Conservation (phyloP, 345 rosid species). For the Physaria fendleri region DNA sequence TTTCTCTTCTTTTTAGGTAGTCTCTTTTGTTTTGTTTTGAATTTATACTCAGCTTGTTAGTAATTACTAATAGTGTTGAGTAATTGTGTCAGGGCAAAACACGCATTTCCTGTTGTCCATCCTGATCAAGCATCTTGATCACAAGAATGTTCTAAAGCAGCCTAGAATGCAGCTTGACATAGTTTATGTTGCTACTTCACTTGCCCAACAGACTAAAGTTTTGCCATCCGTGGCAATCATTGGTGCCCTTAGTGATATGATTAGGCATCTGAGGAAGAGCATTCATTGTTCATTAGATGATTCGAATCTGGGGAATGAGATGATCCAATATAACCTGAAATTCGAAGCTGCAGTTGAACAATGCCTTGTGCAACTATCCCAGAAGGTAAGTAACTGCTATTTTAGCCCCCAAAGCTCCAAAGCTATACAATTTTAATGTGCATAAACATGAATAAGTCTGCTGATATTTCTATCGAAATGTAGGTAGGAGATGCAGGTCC, state of each 20-base stretch:
- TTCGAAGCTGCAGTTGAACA: slow-evolving; percentile 57
- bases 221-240: slow-evolving; percentile 52
- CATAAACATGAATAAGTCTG: not conserved
- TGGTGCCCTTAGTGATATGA: slow-evolving; percentile 70
- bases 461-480: slow-evolving; percentile 21
- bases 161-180: slow-evolving; percentile 64
- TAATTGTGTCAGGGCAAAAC: slow-evolving; percentile 45
- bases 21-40: slow-evolving; percentile 40
- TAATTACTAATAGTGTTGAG: not conserved
- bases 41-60: not conserved
- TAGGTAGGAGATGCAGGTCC: slow-evolving; percentile 86
- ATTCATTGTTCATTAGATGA: slow-evolving; percentile 67
- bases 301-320: slow-evolving; percentile 51
- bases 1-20: slow-evolving; percentile 39
- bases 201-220: slow-evolving; percentile 50
- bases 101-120: slow-evolving; percentile 59
- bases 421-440: not conserved
- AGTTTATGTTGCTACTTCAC: slow-evolving; percentile 47
- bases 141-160: slow-evolving; percentile 57
- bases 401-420: not conserved
- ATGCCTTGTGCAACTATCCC: slow-evolving; percentile 56
- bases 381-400: slow-evolving; percentile 40
- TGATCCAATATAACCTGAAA: slow-evolving; percentile 50
- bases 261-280: slow-evolving; percentile 68
- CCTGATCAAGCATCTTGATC: slow-evolving; percentile 67